These are phyloP conservation scores for Candida railenensis DNA, from an alignment of 805 yeast genomes.

Conservation along the genomic window DNA sequence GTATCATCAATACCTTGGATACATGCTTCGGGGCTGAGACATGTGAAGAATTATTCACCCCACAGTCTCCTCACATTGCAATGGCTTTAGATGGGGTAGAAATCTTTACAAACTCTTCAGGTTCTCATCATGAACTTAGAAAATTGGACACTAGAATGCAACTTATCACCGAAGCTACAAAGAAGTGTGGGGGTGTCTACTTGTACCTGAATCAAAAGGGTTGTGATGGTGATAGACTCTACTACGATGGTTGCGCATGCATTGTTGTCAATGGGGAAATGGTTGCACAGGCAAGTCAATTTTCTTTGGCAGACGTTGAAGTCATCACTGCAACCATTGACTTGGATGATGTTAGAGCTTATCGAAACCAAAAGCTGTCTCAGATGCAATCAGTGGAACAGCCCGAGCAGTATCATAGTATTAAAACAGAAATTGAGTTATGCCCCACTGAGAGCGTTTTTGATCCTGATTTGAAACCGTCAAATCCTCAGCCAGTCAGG, in stretches of 20 bases:
- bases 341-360: constrained; percentile 83
- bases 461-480: constrained; percentile 61
- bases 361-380: constrained; percentile 74
- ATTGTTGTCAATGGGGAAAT: constrained; percentile 90
- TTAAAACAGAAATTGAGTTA: constrained; percentile 63
- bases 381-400: constrained; percentile 64
- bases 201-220: constrained; percentile 94
- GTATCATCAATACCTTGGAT: constrained; percentile 77
- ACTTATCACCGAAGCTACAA: constrained; percentile 86
- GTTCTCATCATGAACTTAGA: constrained; percentile 96
- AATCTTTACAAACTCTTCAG: constrained; percentile 91
- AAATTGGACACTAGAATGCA: constrained; percentile 83
- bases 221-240: constrained; percentile 96
- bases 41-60: constrained; percentile 96
- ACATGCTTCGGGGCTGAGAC: constrained; percentile 97
- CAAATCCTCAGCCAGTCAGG: constrained; percentile 47
- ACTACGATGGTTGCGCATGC: constrained; percentile 96
- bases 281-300: constrained; percentile 92
- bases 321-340: constrained; percentile 95
- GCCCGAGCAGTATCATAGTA: constrained; percentile 47
- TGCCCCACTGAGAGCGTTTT: constrained; percentile 61
- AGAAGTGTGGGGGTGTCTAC: constrained; percentile 95
- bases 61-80: constrained; percentile 89
- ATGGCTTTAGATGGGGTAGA: constrained; percentile 97
- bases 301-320: constrained; percentile 87